A percentile compares a stretch with the other conserved stretches of the same genome.
phyloP scores from a whole-genome alignment of 106 monocot genomes.

The Dendrobium nobile region DNA sequence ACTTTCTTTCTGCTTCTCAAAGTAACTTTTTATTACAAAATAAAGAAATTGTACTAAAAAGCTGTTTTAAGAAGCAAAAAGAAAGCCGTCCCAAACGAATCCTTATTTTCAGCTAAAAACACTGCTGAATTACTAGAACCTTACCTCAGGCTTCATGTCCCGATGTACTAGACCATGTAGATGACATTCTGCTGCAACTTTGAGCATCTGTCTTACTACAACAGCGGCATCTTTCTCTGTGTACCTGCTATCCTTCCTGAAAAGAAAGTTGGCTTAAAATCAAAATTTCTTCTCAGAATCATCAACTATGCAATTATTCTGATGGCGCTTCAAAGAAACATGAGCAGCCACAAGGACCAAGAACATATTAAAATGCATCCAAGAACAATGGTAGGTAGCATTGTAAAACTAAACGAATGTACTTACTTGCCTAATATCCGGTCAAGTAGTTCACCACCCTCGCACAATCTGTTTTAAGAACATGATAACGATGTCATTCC shows the following conservation, averaged over 20 bases:
- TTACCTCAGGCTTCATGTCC: constrained; percentile 98
- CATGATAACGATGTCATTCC: constrained; percentile 1
- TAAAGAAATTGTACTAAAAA: no score
- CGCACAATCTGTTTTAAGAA: constrained; percentile 60
- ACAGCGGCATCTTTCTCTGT: constrained; percentile 93
- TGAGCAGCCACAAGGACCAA: neutral
- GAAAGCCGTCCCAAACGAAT: neutral
- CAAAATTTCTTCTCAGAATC: neutral
- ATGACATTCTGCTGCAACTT: constrained; percentile 93
- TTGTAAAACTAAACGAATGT: neutral
- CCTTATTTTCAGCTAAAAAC: neutral
- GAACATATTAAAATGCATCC: constrained; percentile 1
- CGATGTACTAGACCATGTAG: constrained; percentile 92
- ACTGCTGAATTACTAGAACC: neutral
- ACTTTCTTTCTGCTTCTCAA: no score
- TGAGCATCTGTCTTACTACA: constrained; percentile 89
- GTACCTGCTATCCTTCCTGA: constrained; percentile 91
- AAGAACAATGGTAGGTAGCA: neutral
- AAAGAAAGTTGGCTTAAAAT: constrained; percentile 12
- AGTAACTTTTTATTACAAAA: no score
- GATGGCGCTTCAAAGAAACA: neutral
- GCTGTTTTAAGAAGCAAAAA: no score
- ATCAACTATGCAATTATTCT: neutral
- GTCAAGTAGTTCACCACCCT: constrained; percentile 92
- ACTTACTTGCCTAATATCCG: constrained; percentile 88